phyloP scores from a whole-genome alignment of 2,329 filamentous ascomycete species.

The Microcyclosporella mali region DNA sequence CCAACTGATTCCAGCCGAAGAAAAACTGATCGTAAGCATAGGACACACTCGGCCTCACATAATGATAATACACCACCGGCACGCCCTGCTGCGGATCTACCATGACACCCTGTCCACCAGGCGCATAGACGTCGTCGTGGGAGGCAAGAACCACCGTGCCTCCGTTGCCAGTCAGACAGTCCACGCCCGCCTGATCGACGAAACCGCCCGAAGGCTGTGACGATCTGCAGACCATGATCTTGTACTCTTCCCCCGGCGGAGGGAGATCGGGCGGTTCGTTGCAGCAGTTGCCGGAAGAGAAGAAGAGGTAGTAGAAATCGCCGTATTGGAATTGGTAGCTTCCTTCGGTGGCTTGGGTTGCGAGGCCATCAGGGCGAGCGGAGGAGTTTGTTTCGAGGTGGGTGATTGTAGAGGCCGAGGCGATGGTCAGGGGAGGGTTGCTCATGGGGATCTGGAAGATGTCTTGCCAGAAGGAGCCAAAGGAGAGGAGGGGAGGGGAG shows the following conservation, averaged over 20 bases:
- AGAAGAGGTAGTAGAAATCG: conserved; percentile 55
- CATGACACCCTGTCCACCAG: conserved; percentile 58
- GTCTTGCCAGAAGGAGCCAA: conserved; percentile 58
- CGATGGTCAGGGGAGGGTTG: conserved; percentile 17
- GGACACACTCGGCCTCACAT: conserved; percentile 28
- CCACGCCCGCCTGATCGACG: conserved; percentile 49
- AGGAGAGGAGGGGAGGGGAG: conserved; percentile 36
- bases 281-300: conserved; percentile 34
- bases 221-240: conserved; percentile 57
- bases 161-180: conserved; percentile 48
- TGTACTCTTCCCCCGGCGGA: conserved; percentile 52
- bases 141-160: conserved; percentile 55
- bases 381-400: conserved; percentile 51
- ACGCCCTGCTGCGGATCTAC: conserved; percentile 42
- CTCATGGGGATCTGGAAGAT: conserved; percentile 54
- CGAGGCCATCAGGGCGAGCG: conserved; percentile 32
- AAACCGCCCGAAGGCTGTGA: conserved; percentile 47
- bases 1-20: conserved; percentile 23
- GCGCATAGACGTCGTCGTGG: conserved; percentile 58
- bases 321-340: conserved; percentile 50
- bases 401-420: conserved; percentile 24
- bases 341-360: conserved; percentile 48
- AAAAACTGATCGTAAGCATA: conserved; percentile 21
- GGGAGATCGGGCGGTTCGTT: conserved; percentile 27
- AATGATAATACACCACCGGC: conserved; percentile 59